Percentiles rank a stretch among this genome's conserved stretches.
phyloP scores from a whole-genome alignment of 345 rosid genomes.

The Laguncularia racemosa region DNA sequence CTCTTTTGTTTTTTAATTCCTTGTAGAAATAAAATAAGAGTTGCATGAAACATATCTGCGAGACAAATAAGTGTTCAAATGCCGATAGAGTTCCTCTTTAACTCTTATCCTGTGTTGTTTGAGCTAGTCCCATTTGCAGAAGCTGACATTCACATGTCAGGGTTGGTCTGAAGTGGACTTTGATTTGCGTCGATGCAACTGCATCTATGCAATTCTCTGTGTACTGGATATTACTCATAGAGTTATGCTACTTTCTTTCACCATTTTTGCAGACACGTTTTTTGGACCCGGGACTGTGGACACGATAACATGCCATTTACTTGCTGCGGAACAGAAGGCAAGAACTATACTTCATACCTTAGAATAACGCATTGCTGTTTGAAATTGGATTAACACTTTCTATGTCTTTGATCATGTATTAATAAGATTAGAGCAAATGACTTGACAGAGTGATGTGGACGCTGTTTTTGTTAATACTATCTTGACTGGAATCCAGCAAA shows the following conservation, averaged over 20 bases:
- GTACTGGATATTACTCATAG: no score
- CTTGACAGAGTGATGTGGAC: conserved; percentile 64
- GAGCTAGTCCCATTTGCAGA: no score
- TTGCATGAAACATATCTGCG: no score
- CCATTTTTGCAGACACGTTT: conserved; percentile 42
- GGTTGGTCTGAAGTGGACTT: no score
- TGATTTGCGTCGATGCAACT: no score
- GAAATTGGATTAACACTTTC: conserved; percentile 4
- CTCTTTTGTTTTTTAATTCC: no score
- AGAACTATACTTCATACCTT: conserved; percentile 9
- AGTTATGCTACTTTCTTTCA: not conserved
- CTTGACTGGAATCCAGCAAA: conserved; percentile 71
- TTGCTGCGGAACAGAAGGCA: conserved; percentile 67
- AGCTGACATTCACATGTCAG: no score
- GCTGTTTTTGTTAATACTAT: conserved; percentile 78
- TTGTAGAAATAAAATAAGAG: no score
- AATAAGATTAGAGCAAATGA: conserved; percentile 4
- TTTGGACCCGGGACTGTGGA: conserved; percentile 83
- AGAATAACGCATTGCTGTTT: no score
- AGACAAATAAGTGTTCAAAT: no score
- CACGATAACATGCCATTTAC: conserved; percentile 50
- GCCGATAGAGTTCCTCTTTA: no score
- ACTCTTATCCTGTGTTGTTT: no score
- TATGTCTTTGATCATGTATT: conserved; percentile 2
- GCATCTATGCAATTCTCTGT: not conserved